These are phyloP conservation scores for Ophiostoma tasmaniense DNA, from an alignment of 2,329 filamentous ascomycete genomes.

Conservation along the genomic window DNA sequence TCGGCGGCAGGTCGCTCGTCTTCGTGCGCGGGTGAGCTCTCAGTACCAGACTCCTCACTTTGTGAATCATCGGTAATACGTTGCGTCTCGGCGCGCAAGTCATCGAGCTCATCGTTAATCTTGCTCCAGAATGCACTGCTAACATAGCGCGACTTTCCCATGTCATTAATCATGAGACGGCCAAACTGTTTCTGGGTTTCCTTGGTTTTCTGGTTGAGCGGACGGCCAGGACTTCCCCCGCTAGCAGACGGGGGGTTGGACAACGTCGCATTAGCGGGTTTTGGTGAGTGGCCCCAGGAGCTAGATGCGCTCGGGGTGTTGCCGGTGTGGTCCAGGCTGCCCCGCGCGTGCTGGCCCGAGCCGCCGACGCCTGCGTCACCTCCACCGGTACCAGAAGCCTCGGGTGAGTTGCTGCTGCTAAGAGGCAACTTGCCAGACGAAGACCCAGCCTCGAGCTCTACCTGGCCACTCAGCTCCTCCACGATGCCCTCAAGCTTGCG, in stretches of 20 bases:
- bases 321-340: constrained; percentile 12
- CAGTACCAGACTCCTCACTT: constrained; percentile 51
- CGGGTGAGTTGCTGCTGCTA: constrained; percentile 24
- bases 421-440: constrained; percentile 29
- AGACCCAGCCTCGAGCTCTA: constrained; percentile 41
- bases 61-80: constrained; percentile 39
- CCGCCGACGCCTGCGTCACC: not conserved
- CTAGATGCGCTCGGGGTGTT: constrained; percentile 11
- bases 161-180: constrained; percentile 60
- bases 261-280: not conserved
- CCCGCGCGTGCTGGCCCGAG: not conserved
- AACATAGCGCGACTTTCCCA: constrained; percentile 61
- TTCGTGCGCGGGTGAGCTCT: constrained; percentile 43
- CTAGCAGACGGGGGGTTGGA: not conserved
- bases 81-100: constrained; percentile 43
- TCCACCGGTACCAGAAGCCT: not conserved
- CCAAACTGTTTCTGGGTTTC: constrained; percentile 51
- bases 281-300: constrained; percentile 15
- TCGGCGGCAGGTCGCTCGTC: constrained; percentile 33
- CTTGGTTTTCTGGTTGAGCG: constrained; percentile 22
- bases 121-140: constrained; percentile 71
- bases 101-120: constrained; percentile 57
- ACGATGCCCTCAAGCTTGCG: constrained; percentile 69
- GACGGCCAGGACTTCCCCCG: constrained; percentile 17
- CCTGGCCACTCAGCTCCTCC: constrained; percentile 56